Evolutionary conservation across 2,329 filamentous ascomycete genomes (phyloP).

Genomic region (Dactylellina sp.): DNA sequence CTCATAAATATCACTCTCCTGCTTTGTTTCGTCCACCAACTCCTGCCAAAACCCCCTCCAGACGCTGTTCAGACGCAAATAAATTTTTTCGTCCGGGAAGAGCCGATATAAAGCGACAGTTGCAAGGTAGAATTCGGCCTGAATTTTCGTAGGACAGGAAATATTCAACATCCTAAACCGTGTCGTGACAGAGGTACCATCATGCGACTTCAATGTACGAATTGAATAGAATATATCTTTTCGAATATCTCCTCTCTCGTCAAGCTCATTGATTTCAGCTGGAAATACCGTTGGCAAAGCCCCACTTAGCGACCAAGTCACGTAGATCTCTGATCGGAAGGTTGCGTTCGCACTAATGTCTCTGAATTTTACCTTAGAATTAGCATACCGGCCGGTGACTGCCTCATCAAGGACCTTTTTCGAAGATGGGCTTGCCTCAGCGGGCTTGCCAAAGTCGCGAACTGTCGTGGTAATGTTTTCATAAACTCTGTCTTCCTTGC

Average conservation of each 20-base stretch:
- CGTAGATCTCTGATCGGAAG: conserved; percentile 44
- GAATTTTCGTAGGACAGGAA: conserved; percentile 68
- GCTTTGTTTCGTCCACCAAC: conserved; percentile 77
- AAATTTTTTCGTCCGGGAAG: conserved; percentile 90
- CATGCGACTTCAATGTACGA: conserved; percentile 38
- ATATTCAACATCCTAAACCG: conserved; percentile 53
- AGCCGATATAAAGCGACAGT: conserved; percentile 84
- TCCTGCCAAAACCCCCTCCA: conserved; percentile 92
- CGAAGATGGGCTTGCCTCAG: conserved; percentile 54
- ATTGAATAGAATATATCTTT: conserved; percentile 33
- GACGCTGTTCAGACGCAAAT: conserved; percentile 78
- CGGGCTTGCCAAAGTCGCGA: conserved; percentile 56
- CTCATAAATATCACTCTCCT: conserved; percentile 60
- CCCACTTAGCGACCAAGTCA: conserved; percentile 43
- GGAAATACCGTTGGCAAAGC: conserved; percentile 33
- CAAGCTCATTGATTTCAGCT: conserved; percentile 30
- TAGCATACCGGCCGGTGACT: conserved; percentile 51
- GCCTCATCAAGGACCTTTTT: conserved; percentile 60
- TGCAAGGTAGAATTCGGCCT: conserved; percentile 88
- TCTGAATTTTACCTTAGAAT: conserved; percentile 38
- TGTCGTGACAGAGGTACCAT: conserved; percentile 37
- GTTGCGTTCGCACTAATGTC: conserved; percentile 33
- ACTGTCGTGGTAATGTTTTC: conserved; percentile 21
- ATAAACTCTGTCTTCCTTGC: conserved; percentile 6
- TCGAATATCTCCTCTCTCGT: conserved; percentile 22